Base-by-base conservation (phyloP, 495 filamentous ascomycete genomes). In the Choiromyces venosus region DNA sequence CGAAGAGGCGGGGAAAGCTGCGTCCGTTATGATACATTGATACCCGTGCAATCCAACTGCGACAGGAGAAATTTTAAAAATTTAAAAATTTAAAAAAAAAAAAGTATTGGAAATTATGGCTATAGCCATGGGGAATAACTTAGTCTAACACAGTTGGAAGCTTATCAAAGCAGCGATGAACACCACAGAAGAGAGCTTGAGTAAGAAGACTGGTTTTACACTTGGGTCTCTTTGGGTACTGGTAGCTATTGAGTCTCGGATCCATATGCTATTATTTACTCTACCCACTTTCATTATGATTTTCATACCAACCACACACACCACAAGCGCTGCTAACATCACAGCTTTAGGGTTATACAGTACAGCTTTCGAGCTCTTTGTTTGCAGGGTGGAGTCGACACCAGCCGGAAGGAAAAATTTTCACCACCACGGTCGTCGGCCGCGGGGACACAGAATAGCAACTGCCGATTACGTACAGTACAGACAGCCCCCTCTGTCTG, bases 391-490 rank as follows among this genome's bases (percentile, higher is more conserved):
- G 25, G 52, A 61, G 10, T 61, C n/a, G 16, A 12, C 8, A 10
- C 52, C 10, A 61, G 52, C 3, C 9, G 52, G n/a, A 5, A 29
- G 52, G 52, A 61, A 61, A 61, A 61, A 29, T 61, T 61, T 61
- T 61, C 52, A 29, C 52, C 9, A 29, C 52, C 10, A 61, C 21
- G 2, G 52, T 61, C 52, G 52, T 29, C 52, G 52, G 52, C 52
- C 52, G 52, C 52, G 52, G 52, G 52, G 52, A 61, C 52, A 61
- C 52, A 29, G 52, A 61, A 61, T 29, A 61, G 67, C 75, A 77
- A 77, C 75, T 77, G 42, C 75, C 66, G 75, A 77, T 77, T 77
- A 76, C 75, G 72, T 77, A 76, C 66, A n/a, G 35, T 69, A 69
- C 75, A 76, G 65, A 67, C 61, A 40, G 71, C 38, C 65, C 25